Evolutionary conservation across 2,329 filamentous ascomycete species (phyloP), one percentile per base, ranked within the genome.

Genomic region (Fusarium albidum): DNA sequence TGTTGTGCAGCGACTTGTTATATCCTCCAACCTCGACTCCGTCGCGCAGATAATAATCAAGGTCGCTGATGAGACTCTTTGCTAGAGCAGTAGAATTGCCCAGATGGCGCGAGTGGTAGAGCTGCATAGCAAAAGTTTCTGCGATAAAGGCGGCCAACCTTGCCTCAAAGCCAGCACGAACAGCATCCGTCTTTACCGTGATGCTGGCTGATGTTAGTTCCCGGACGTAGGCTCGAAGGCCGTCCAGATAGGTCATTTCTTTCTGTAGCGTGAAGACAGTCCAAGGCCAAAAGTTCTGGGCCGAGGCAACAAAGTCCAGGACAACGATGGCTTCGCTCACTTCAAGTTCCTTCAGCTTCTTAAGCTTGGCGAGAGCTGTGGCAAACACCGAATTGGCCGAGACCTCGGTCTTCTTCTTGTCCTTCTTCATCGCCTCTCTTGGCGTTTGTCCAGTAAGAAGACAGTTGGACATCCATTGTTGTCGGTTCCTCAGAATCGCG

Each of bases 251-350:
- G 1, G 80, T 78, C 1, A 83, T 81, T 65, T 96, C 90, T 53
- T 87, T 87, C 56, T 89, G 85, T 29, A 96, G 77, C 32, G 89
- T 87, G 50, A 91, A 88, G 50, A 96, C 92, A 2, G 92, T 93
- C 91, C 94, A 96, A 1, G 93, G 90, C 94, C 94, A 98, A 69
- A 92, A 91, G 71, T 96, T 95, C 69, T 97, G 93, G 5, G 94
- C 91, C 3, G 90, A 86, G 3, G 91, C 87, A 31, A 97, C 85
- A 70, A 98, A 98, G 65, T 94, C 88, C 13, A 99, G 80, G 64
- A 97, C 86, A 1, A 90, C 86, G 17, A 92, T 77, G 5, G 88
- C 85, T 57, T 92, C 84, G 28, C 79, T 77, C n/a, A 83, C 80
- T 9, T 88, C 80, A 17, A 93, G 71, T 2, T 82, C 77, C 18